Conservation (phyloP, 805 yeast species). For the Kuraishia hungarica region DNA sequence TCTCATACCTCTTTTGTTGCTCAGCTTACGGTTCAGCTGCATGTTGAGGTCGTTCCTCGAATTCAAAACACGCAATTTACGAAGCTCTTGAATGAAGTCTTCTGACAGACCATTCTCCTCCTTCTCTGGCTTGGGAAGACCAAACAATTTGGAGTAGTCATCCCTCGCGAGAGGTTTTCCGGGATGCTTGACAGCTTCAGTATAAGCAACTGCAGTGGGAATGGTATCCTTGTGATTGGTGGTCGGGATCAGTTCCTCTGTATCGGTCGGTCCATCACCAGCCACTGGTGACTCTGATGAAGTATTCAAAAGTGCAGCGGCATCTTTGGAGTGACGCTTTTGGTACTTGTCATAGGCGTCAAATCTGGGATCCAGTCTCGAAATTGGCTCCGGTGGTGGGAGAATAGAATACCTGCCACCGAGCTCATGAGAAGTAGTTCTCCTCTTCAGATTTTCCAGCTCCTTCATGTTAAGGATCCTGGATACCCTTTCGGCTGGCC, state of each 20-base stretch:
- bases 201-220: not conserved
- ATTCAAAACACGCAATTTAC: slow-evolving; percentile 33
- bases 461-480: slow-evolving; percentile 37
- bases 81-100: slow-evolving; percentile 35
- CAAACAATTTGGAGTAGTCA: slow-evolving; percentile 12
- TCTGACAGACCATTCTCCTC: slow-evolving; percentile 19
- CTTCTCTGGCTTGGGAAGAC: not conserved
- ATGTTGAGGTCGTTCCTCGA: slow-evolving; percentile 27
- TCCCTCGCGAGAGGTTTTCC: slow-evolving; percentile 8
- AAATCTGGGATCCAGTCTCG: slow-evolving; percentile 50
- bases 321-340: slow-evolving; percentile 32
- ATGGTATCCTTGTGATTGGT: not conserved
- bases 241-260: not conserved
- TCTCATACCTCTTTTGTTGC: slow-evolving; percentile 15
- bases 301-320: slow-evolving; percentile 20
- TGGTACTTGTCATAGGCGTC: slow-evolving; percentile 37
- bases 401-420: slow-evolving; percentile 12
- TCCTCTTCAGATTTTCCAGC: slow-evolving; percentile 31
- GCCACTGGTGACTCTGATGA: not conserved
- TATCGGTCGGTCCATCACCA: slow-evolving; percentile 1
- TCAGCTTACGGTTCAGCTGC: slow-evolving; percentile 3
- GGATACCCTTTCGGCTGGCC: slow-evolving; percentile 22
- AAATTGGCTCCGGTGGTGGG: slow-evolving; percentile 46
- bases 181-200: not conserved
- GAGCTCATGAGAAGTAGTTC: slow-evolving; percentile 34